Conservation (phyloP, 345 rosid species). For the Syzygium oleosum region DNA sequence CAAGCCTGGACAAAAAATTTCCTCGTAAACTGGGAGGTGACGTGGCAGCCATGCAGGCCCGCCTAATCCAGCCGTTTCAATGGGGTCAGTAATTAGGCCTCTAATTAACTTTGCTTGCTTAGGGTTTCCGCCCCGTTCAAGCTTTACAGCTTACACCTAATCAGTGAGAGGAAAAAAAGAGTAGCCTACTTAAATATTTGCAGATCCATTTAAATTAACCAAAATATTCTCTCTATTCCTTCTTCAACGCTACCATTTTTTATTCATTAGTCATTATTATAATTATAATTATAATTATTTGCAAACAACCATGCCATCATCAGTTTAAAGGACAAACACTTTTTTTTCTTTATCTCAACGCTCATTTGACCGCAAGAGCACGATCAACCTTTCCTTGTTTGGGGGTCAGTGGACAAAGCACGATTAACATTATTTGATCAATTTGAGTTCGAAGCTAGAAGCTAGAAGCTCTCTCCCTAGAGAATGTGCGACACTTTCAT, state of each 20-base stretch:
- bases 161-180: not conserved
- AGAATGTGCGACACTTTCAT: not conserved
- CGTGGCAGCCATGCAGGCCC: not conserved
- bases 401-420: not conserved
- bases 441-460: not conserved
- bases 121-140: not conserved
- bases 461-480: not conserved
- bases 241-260: not conserved
- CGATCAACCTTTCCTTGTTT: not conserved
- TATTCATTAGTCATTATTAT: not conserved
- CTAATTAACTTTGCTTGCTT: not conserved
- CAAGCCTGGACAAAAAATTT: not conserved
- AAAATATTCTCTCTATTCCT: not conserved
- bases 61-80: not conserved
- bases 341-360: not conserved
- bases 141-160: not conserved
- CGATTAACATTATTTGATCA: not conserved
- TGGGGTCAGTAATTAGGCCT: not conserved
- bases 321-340: not conserved
- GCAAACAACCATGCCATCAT: not conserved
- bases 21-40: not conserved
- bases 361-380: not conserved
- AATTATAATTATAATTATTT: not conserved
- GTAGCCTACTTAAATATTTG: not conserved
- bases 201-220: not conserved